Percentiles rank a stretch among this genome's conserved stretches.
Conservation (phyloP, 257 asterid genomes). For the Petunia secreta region DNA sequence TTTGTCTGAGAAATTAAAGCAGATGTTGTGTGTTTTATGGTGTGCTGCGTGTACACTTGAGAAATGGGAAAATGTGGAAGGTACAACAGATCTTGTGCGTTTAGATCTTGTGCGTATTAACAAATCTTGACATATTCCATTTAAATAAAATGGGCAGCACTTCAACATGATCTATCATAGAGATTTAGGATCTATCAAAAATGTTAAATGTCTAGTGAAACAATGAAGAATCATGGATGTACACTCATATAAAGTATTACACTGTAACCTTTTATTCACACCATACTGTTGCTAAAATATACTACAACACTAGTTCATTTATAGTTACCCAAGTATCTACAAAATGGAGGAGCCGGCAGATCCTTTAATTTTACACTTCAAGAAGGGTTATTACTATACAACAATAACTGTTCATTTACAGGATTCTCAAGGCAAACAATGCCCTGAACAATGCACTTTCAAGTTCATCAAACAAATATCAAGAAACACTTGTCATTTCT, state of each 20-base stretch:
- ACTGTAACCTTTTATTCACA: not conserved
- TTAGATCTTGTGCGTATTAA: no score
- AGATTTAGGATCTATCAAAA: no score
- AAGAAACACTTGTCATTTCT: not conserved
- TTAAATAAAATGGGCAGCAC: no score
- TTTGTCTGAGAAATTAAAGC: no score
- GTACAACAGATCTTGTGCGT: no score
- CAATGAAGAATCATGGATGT: not conserved
- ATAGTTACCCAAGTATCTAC: not conserved
- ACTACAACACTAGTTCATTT: not conserved
- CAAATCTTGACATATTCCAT: no score
- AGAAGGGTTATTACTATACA: not conserved
- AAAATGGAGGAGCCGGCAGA: not conserved
- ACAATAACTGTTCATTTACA: not conserved
- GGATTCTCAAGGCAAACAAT: not conserved
- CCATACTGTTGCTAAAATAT: not conserved
- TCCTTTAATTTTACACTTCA: not conserved
- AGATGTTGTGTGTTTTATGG: no score
- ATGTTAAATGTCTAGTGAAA: not conserved
- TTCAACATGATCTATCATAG: no score
- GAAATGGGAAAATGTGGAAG: no score
- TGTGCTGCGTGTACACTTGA: no score
- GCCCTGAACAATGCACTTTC: not conserved
- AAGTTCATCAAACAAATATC: no score
- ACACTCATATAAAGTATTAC: not conserved